These are phyloP conservation scores for Podaxis rugospora DNA, from an alignment of 768 basidiomycete genomes.

Conservation along the genomic window DNA sequence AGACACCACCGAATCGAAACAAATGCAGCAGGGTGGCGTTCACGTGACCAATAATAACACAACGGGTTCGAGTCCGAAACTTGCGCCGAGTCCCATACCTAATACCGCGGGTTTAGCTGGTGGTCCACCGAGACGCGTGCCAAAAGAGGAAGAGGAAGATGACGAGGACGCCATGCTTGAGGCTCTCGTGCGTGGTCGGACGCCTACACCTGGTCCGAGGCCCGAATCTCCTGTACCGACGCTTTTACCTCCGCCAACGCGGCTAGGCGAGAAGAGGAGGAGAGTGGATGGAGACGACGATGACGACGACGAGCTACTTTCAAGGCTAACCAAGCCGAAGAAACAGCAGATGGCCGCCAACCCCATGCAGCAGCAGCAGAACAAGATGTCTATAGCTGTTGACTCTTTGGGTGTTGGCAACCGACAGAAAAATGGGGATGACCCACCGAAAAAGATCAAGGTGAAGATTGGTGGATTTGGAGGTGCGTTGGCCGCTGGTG, in stretches of 20 bases:
- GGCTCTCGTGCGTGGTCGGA: constrained; percentile 41
- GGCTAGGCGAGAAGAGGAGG: constrained; percentile 66
- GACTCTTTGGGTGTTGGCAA: constrained; percentile 20
- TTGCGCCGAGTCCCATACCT: constrained; percentile 13
- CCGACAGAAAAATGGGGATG: constrained; percentile 43
- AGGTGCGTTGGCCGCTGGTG: constrained; percentile 26
- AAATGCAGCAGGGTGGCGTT: not conserved
- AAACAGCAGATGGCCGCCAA: constrained; percentile 38
- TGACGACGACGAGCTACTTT: constrained; percentile 64
- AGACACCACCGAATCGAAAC: constrained; percentile 14
- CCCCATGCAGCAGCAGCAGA: not conserved
- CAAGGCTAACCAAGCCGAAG: constrained; percentile 54
- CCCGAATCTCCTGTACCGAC: constrained; percentile 13
- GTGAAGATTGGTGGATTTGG: constrained; percentile 58
- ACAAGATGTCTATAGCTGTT: not conserved
- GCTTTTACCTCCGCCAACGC: constrained; percentile 27
- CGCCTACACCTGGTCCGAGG: constrained; percentile 30
- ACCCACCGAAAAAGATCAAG: constrained; percentile 70
- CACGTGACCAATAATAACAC: not conserved
- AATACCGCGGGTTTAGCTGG: constrained; percentile 25
- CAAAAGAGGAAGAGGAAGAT: constrained; percentile 42
- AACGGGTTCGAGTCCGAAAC: not conserved
- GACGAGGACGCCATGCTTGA: constrained; percentile 61
- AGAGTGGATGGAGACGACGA: constrained; percentile 65
- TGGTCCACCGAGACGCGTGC: constrained; percentile 39